phyloP scores from a whole-genome alignment of 1,284 basidiomycete genomes.

The Apiotrichum gracile region DNA sequence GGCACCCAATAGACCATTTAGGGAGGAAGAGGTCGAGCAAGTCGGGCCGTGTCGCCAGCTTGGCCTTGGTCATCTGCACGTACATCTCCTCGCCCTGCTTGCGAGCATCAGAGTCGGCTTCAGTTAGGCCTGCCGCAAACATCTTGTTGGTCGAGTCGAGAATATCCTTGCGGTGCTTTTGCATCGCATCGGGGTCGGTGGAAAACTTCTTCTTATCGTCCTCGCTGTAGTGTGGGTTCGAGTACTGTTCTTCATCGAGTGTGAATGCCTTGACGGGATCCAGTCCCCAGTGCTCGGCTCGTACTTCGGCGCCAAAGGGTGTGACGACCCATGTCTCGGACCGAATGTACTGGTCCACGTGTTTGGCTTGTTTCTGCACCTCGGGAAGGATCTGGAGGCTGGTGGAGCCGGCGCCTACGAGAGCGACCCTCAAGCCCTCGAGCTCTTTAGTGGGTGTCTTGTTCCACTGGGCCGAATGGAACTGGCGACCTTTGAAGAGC shows the following conservation, averaged over 20 bases:
- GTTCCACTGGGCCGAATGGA: conserved; percentile 24
- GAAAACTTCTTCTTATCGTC: conserved; percentile 18
- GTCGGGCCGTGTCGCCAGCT: conserved; percentile 15
- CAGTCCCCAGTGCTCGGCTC: conserved; percentile 19
- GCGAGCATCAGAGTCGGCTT: neutral
- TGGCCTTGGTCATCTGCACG: conserved; percentile 17
- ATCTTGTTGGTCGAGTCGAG: conserved; percentile 23
- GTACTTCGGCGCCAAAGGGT: conserved; percentile 7
- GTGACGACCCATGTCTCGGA: conserved; percentile 12
- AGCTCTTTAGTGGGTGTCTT: conserved; percentile 12
- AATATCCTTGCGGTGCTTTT: conserved; percentile 26
- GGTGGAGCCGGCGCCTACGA: conserved; percentile 14
- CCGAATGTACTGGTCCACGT: conserved; percentile 26
- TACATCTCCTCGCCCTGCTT: conserved; percentile 13
- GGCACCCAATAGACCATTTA: conserved; percentile 29
- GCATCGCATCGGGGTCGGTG: conserved; percentile 14
- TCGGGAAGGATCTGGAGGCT: conserved; percentile 25
- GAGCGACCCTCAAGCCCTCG: conserved; percentile 12
- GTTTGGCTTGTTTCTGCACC: conserved; percentile 16
- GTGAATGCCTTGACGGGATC: conserved; percentile 15
- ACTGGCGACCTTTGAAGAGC: conserved; percentile 23
- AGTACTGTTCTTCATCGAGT: conserved; percentile 18
- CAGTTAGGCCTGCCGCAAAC: conserved; percentile 12
- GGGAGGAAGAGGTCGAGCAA: conserved; percentile 23
- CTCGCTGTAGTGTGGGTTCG: conserved; percentile 28